These are phyloP conservation scores for Sanguinoderma infundibulare DNA, from an alignment of 1,284 basidiomycete genomes.

Conservation along the genomic window DNA sequence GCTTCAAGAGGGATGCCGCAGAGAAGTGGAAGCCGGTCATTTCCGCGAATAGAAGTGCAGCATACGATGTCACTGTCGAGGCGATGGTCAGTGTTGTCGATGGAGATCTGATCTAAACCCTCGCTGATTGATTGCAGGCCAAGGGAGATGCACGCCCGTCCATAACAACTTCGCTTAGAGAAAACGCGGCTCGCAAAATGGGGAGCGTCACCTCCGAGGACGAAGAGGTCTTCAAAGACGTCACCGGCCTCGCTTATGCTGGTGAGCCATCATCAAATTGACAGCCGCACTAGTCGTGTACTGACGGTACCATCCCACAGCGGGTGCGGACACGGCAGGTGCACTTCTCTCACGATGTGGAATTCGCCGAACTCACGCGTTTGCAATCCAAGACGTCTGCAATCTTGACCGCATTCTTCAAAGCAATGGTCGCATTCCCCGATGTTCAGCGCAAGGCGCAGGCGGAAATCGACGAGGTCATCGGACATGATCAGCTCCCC, in stretches of 20 bases:
- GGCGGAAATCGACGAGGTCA: slow-evolving; percentile 15
- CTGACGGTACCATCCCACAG: background rate
- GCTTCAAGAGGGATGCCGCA: slow-evolving; percentile 12
- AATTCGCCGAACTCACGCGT: background rate
- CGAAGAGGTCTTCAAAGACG: slow-evolving; percentile 12
- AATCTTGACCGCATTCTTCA: slow-evolving; percentile 27
- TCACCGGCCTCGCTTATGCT: slow-evolving; percentile 9
- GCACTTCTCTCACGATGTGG: background rate
- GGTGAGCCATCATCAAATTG: slow-evolving; percentile 4
- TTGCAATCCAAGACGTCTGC: slow-evolving; percentile 24
- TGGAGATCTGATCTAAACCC: background rate
- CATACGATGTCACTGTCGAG: slow-evolving; percentile 3
- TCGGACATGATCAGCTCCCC: slow-evolving; percentile 14
- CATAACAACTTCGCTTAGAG: slow-evolving; percentile 1
- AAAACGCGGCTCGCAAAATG: slow-evolving; percentile 1
- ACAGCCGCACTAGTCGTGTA: background rate
- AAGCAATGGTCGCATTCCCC: slow-evolving; percentile 30
- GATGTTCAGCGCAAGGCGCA: slow-evolving; percentile 20
- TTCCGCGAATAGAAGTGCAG: background rate
- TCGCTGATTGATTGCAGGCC: background rate
- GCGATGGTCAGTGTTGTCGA: background rate
- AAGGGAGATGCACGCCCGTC: slow-evolving; percentile 4
- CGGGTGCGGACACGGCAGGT: slow-evolving; percentile 1
- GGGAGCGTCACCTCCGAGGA: slow-evolving; percentile 4
- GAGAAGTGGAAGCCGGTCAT: slow-evolving; percentile 3